Conservation (phyloP, 345 rosid genomes). For the Melaleuca alternifolia region DNA sequence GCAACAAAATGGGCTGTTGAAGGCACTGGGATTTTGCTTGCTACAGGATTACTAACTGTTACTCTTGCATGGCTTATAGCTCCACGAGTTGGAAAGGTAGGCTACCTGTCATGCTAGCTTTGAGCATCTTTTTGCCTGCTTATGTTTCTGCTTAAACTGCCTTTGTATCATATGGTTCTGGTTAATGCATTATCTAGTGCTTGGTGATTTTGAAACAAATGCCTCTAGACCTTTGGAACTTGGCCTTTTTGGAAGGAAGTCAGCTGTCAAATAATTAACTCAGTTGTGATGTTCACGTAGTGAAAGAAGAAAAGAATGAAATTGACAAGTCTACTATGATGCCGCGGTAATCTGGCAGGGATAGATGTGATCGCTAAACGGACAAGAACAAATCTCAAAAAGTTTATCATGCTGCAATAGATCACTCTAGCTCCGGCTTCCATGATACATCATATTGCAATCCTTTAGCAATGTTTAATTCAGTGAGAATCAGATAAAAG, state of each 20-base stretch:
- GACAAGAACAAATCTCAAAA: background rate
- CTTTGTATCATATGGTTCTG: background rate
- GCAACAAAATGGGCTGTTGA: conserved; percentile 96
- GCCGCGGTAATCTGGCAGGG: background rate
- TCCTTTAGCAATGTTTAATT: background rate
- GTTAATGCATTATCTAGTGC: background rate
- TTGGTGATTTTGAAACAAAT: background rate
- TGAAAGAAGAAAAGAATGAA: background rate
- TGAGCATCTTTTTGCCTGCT: background rate
- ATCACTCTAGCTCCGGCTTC: background rate
- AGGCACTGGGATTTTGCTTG: conserved; percentile 91
- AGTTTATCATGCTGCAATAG: background rate
- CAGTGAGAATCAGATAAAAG: background rate
- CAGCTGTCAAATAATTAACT: background rate
- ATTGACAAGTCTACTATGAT: background rate
- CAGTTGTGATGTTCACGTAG: background rate
- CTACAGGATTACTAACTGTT: conserved; percentile 82
- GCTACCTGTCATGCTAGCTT: background rate
- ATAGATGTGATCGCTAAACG: background rate
- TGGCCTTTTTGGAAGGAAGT: background rate
- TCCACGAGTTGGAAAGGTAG: conserved; percentile 96
- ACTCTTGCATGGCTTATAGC: conserved; percentile 96
- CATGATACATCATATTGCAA: background rate
- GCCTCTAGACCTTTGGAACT: background rate
- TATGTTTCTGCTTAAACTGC: background rate